Conservation (phyloP, 228 moss, liverwort and hornwort genomes). For the Sphagnum magellanicum region DNA sequence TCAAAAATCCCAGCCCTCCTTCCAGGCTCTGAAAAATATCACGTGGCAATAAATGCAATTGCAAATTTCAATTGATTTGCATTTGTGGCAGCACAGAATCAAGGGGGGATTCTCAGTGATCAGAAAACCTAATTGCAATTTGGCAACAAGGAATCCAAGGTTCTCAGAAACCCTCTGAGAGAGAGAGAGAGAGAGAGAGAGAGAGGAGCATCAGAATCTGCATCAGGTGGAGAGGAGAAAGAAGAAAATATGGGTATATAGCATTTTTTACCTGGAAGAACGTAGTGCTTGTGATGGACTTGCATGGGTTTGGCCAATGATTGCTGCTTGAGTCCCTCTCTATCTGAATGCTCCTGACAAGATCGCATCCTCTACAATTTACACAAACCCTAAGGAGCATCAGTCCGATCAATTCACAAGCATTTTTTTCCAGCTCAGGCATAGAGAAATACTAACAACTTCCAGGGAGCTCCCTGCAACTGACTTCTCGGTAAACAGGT, state of each 20-base stretch:
- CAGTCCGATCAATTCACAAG: slow-evolving; percentile 3
- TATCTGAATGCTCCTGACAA: slow-evolving; percentile 99
- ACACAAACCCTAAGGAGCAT: slow-evolving; percentile 10
- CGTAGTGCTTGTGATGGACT: slow-evolving; percentile 93
- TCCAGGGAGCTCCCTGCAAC: too few species aligned
- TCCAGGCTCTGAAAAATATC: too few species aligned
- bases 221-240: slow-evolving; percentile 14
- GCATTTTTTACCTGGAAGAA: slow-evolving; percentile 59
- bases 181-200: neutral
- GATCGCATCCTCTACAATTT: slow-evolving; percentile 81
- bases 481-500: too few species aligned
- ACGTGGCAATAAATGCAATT: too few species aligned
- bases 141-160: neutral
- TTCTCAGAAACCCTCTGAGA: neutral
- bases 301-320: slow-evolving; percentile 95
- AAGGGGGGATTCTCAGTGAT: too few species aligned
- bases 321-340: slow-evolving; percentile 98
- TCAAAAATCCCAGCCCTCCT: too few species aligned
- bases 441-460: too few species aligned
- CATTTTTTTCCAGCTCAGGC: too few species aligned
- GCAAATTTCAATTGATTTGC: too few species aligned
- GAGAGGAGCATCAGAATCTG: slow-evolving; percentile 9
- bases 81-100: too few species aligned
- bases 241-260: too few species aligned
- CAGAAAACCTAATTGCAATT: too few species aligned